A percentile compares a stretch with the other conserved stretches of the same genome.
phyloP scores from a whole-genome alignment of 1,284 basidiomycete species.

The Melampsora larici-populina region DNA sequence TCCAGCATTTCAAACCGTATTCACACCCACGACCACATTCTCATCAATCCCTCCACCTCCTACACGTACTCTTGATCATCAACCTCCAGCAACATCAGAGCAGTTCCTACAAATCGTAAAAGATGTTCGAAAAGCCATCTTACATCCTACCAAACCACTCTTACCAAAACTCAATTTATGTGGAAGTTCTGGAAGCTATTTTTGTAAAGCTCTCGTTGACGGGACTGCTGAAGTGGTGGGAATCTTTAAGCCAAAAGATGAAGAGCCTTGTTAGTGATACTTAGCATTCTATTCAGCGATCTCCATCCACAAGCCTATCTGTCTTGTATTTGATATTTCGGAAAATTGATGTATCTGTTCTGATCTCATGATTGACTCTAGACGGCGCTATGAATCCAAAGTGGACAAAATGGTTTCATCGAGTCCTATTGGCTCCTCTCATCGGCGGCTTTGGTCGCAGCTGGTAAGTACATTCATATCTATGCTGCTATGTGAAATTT shows the following conservation, averaged over 20 bases:
- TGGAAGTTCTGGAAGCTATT: slow-evolving; percentile 81
- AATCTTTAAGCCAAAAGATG: slow-evolving; percentile 86
- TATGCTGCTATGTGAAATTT: background rate
- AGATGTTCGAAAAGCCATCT: slow-evolving; percentile 67
- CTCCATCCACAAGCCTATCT: slow-evolving; percentile 41
- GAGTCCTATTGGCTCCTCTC: slow-evolving; percentile 61
- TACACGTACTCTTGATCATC: slow-evolving; percentile 66
- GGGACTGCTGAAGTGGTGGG: slow-evolving; percentile 21
- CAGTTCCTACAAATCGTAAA: slow-evolving; percentile 60
- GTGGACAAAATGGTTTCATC: slow-evolving; percentile 86
- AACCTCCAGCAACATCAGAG: slow-evolving; percentile 66
- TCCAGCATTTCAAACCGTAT: slow-evolving; percentile 33
- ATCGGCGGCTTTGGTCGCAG: slow-evolving; percentile 45
- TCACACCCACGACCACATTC: background rate
- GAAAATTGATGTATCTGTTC: slow-evolving; percentile 23
- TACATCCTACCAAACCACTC: slow-evolving; percentile 67
- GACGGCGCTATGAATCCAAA: slow-evolving; percentile 65
- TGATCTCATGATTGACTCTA: background rate
- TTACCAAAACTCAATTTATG: slow-evolving; percentile 84
- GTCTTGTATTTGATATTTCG: background rate
- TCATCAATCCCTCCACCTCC: background rate
- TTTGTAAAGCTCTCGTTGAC: slow-evolving; percentile 70
- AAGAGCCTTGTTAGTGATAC: slow-evolving; percentile 62
- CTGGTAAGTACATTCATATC: slow-evolving; percentile 22
- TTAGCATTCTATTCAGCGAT: slow-evolving; percentile 58